Evolutionary conservation across 495 filamentous ascomycete species (phyloP).

Genomic region (Annulohypoxylon nitens): DNA sequence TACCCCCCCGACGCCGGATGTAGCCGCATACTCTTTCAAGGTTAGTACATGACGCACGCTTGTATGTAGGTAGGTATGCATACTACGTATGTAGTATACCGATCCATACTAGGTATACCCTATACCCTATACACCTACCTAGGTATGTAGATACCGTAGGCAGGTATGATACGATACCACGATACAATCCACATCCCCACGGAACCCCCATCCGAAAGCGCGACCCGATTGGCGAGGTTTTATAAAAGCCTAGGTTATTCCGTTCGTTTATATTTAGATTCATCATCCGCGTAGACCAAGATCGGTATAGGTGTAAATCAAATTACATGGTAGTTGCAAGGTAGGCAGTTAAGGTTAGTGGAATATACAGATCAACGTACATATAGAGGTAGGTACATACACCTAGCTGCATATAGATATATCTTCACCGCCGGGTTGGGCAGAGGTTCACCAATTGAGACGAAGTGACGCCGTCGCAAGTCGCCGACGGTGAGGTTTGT

Average conservation of each 20-base stretch:
- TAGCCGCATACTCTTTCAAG: neutral
- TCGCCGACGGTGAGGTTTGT: conserved; percentile 4
- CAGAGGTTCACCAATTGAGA: neutral
- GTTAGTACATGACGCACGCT: neutral
- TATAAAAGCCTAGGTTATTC: no score
- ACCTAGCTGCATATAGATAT: neutral
- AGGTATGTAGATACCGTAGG: neutral
- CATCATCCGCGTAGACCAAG: neutral
- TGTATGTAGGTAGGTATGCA: neutral
- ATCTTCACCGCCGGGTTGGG: conserved; percentile 5
- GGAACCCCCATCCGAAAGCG: conserved; percentile 11
- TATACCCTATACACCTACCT: neutral
- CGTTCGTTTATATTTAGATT: neutral
- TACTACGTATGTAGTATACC: neutral
- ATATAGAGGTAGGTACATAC: neutral
- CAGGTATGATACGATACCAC: neutral
- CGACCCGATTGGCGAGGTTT: conserved; percentile 10
- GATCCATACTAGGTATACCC: neutral
- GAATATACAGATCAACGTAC: neutral
- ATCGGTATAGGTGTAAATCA: neutral
- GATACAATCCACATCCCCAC: neutral
- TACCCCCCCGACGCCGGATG: neutral
- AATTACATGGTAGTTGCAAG: neutral
- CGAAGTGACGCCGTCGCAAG: neutral
- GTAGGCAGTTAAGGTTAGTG: neutral